Base-by-base conservation (phyloP, 2,329 filamentous ascomycete species). In the Fusarium udum region DNA sequence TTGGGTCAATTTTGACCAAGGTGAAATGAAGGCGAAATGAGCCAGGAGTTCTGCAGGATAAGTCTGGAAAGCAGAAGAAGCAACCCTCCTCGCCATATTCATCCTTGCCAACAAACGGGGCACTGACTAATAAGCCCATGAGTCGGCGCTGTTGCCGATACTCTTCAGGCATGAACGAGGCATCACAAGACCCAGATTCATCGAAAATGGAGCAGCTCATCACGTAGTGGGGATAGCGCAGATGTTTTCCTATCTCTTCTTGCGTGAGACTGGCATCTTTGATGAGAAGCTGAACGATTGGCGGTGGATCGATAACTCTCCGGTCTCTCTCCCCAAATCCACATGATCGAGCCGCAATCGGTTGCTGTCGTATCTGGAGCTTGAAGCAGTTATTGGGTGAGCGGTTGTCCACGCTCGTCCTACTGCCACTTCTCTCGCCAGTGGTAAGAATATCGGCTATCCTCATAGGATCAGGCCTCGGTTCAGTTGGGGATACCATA, bases 61-160 rank as follows among this genome's bases (percentile, higher is more conserved):
- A 85, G 79, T 96, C 93, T 0, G 93, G 92, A 79, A 96, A 96
- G 79, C 92, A 94, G 81, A 95, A 96, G 85, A 95, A 96, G 78
- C 92, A 94, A 3, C 93, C 93, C 71, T 94, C 92, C 28, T 89
- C 82, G 60, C 90, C 90, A 60, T 90, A 86, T 77, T 95, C 93
- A 79, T 96, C 93, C 61, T 89, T 87, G 13, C 92, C 93, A 11
- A 93, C 90, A 74, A 94, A 95, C 0, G 93, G 92, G 2, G 92
- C 93, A 12, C 92, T 90, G 7, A 95, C 92, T 13, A 94, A 83
- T 13, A 92, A 93, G 24, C 93, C 93, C 92, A 95, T 95, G 45
- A 96, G 84, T 32, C 93, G 87, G 51, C 93, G 89, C 70, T 93
- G 93, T 65, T 92, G 90, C 49, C 91, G 88, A 76, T 90, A 90